Percentiles rank a stretch among this genome's conserved stretches.
phyloP scores from a whole-genome alignment of 2,329 filamentous ascomycete genomes.

The Penicillium sp. region DNA sequence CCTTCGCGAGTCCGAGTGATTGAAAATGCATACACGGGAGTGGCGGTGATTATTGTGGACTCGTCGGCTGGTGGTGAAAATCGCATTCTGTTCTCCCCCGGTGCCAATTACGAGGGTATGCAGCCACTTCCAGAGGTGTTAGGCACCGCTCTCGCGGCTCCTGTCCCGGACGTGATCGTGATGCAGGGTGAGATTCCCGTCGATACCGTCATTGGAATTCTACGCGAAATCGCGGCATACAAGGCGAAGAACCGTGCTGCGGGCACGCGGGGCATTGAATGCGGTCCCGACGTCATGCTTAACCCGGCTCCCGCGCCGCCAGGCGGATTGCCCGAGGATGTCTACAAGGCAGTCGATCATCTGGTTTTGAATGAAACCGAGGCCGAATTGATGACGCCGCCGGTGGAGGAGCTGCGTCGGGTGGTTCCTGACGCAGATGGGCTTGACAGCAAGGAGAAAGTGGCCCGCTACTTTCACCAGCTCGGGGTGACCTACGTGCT shows the following conservation, averaged over 20 bases:
- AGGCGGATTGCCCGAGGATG: constrained; percentile 58
- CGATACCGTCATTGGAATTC: constrained; percentile 57
- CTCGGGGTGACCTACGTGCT: constrained; percentile 70
- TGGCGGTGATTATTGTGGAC: constrained; percentile 72
- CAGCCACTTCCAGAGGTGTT: constrained; percentile 38
- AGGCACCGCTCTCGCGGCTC: constrained; percentile 31
- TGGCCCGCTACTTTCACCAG: constrained; percentile 57
- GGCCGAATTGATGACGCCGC: constrained; percentile 64
- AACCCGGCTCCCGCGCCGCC: constrained; percentile 87
- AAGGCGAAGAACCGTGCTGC: constrained; percentile 43
- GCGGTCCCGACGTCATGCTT: constrained; percentile 60
- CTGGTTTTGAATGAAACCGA: constrained; percentile 89
- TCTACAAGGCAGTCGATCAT: constrained; percentile 64
- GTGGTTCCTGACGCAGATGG: constrained; percentile 30
- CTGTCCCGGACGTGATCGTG: constrained; percentile 58
- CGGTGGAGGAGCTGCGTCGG: constrained; percentile 29
- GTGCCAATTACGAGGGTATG: constrained; percentile 57
- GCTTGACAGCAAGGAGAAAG: constrained; percentile 49
- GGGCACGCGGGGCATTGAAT: constrained; percentile 31
- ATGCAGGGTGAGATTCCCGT: constrained; percentile 75
- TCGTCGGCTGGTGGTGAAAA: constrained; percentile 64
- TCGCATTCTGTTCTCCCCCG: constrained; percentile 66
- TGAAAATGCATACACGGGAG: constrained; percentile 54
- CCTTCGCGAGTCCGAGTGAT: constrained; percentile 48
- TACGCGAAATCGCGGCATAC: constrained; percentile 37